Conservation (phyloP, 2,329 filamentous ascomycete genomes). For the Ascochyta koolunga region DNA sequence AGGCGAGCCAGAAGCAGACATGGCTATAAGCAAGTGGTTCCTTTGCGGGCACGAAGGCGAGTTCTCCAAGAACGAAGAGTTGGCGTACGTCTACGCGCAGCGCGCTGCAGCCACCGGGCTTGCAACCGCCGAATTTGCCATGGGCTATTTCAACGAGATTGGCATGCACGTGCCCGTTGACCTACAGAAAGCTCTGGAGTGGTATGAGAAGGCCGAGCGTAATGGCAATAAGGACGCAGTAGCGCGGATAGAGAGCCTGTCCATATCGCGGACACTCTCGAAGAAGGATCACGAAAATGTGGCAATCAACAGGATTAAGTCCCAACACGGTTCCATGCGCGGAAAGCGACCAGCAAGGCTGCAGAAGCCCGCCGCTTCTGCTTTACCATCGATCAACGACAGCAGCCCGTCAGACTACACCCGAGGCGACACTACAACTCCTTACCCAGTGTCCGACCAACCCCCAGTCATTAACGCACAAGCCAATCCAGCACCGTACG, state of each 20-base stretch:
- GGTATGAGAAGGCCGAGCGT: conserved; percentile 89
- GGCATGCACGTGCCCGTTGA: conserved; percentile 90
- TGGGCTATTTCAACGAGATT: conserved; percentile 97
- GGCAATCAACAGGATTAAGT: conserved; percentile 82
- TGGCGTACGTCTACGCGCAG: conserved; percentile 89
- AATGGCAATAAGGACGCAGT: conserved; percentile 91
- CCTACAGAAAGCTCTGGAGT: conserved; percentile 78
- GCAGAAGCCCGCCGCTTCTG: conserved; percentile 42
- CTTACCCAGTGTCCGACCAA: conserved; percentile 53
- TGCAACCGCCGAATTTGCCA: conserved; percentile 90
- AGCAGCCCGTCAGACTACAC: conserved; percentile 45
- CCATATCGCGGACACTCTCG: conserved; percentile 80
- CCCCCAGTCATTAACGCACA: conserved; percentile 40
- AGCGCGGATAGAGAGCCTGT: conserved; percentile 81
- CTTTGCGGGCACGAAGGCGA: conserved; percentile 91
- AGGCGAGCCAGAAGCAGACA: conserved; percentile 89
- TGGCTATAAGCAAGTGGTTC: conserved; percentile 98
- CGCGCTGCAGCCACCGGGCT: conserved; percentile 82
- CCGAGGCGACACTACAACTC: conserved; percentile 47
- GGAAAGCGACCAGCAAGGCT: conserved; percentile 55
- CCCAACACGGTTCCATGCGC: conserved; percentile 59
- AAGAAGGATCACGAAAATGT: conserved; percentile 93
- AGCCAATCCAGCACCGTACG: conserved; percentile 37
- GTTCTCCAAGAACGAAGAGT: conserved; percentile 93
- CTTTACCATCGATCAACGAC: conserved; percentile 50